A percentile compares a stretch with the other conserved stretches of the same genome.
These are phyloP conservation scores for Zarea fungicola DNA, from an alignment of 2,329 filamentous ascomycete species.

Conservation along the genomic window DNA sequence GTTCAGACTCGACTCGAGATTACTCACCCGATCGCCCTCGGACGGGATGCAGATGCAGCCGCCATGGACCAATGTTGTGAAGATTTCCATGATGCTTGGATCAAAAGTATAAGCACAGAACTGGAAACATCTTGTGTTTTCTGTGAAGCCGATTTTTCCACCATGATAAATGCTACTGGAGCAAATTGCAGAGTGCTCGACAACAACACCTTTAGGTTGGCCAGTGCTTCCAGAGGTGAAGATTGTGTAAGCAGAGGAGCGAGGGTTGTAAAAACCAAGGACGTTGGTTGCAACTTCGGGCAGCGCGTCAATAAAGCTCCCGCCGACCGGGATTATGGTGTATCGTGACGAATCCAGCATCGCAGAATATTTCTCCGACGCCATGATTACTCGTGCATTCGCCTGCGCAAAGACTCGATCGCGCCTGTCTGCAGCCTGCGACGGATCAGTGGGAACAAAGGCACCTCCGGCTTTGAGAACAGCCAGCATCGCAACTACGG, in stretches of 20 bases:
- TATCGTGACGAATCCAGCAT: background rate
- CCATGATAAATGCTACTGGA: conserved; percentile 46
- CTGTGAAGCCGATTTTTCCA: conserved; percentile 39
- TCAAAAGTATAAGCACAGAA: conserved; percentile 49
- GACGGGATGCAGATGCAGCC: conserved; percentile 51
- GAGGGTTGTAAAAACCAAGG: background rate
- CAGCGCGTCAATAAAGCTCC: background rate
- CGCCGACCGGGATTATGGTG: background rate
- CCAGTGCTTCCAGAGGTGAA: conserved; percentile 27
- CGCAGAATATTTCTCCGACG: background rate
- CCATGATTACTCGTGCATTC: background rate
- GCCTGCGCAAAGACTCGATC: background rate
- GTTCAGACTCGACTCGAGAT: conserved; percentile 41
- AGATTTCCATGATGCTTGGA: conserved; percentile 37
- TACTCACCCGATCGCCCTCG: conserved; percentile 38
- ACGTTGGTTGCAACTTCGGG: background rate
- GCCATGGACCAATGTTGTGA: conserved; percentile 43
- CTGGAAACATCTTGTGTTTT: conserved; percentile 46
- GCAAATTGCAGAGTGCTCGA: conserved; percentile 46
- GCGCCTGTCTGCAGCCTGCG: background rate
- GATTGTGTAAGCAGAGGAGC: conserved; percentile 20
- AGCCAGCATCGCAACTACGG: conserved; percentile 23
- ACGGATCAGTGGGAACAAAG: conserved; percentile 34
- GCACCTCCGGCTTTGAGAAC: conserved; percentile 42
- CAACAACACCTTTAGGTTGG: conserved; percentile 22